These are phyloP conservation scores for Sphenostylis stenocarpa DNA, from an alignment of 306 rosid species.

Conservation along the genomic window DNA sequence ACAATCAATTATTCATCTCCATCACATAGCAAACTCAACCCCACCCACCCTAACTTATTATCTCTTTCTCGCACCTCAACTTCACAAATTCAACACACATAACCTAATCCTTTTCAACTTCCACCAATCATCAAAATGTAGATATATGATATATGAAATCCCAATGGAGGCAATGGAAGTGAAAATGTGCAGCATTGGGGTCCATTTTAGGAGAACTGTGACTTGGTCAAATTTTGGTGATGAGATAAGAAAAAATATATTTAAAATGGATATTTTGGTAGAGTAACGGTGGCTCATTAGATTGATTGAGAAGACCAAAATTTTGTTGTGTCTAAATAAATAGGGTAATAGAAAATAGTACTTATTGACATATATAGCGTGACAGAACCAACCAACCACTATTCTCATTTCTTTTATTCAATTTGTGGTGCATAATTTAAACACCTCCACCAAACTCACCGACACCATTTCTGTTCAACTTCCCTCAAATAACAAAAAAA, in stretches of 20 bases:
- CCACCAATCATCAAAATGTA: no score
- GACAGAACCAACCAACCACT: neutral
- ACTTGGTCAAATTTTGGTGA: no score
- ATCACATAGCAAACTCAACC: no score
- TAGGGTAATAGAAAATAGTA: neutral
- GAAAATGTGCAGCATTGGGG: neutral
- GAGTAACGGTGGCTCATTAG: no score
- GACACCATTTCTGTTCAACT: neutral
- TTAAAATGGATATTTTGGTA: conserved; percentile 13
- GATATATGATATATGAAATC: no score
- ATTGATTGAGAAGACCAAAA: neutral
- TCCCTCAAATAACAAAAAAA: no score
- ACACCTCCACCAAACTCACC: conserved; percentile 31
- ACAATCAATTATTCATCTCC: no score
- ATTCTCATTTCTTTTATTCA: neutral
- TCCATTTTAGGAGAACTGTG: no score
- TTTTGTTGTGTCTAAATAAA: neutral
- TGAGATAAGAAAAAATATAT: neutral
- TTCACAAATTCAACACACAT: no score
- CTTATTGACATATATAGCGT: neutral
- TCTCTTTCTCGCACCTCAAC: no score
- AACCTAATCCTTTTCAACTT: no score
- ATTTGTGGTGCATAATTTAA: neutral
- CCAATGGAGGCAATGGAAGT: neutral
- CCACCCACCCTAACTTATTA: no score